phyloP scores from a whole-genome alignment of 805 yeast genomes.

The Groenewaldozyma salmanticensis region DNA sequence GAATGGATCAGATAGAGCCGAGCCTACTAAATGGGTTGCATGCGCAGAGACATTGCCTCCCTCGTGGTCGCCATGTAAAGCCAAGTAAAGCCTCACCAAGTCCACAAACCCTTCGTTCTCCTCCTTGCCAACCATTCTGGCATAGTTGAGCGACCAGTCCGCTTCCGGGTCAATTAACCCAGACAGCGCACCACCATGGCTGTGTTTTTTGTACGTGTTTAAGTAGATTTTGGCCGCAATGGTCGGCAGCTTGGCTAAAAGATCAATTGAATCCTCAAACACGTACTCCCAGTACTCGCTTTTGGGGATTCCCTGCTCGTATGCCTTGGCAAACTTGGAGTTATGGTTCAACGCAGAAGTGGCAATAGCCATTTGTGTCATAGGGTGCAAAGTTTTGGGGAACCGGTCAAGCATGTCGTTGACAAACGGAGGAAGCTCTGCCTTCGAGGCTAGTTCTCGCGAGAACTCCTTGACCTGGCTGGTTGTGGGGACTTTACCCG shows the following conservation, averaged over 20 bases:
- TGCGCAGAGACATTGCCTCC: conserved; percentile 87
- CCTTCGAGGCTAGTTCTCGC: conserved; percentile 54
- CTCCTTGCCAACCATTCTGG: conserved; percentile 47
- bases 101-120: conserved; percentile 61
- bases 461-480: conserved; percentile 48
- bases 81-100: conserved; percentile 69
- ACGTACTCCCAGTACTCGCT: conserved; percentile 66
- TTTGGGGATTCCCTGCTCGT: conserved; percentile 61
- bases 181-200: conserved; percentile 40
- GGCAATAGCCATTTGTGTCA: conserved; percentile 75
- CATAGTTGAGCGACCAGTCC: conserved; percentile 62
- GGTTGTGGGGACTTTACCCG: conserved; percentile 60
- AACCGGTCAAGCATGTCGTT: conserved; percentile 50
- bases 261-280: conserved; percentile 59
- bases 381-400: conserved; percentile 64
- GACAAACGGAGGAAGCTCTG: conserved; percentile 55
- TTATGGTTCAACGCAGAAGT: conserved; percentile 64
- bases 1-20: conserved; percentile 72
- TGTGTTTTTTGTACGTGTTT: conserved; percentile 39
- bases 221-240: conserved; percentile 68
- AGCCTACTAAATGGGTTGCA: conserved; percentile 78
- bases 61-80: conserved; percentile 82
- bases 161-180: conserved; percentile 33
- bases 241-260: conserved; percentile 65
- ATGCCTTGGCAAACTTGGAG: conserved; percentile 61